Percentiles rank a stretch among this genome's conserved stretches.
Evolutionary conservation across 1,284 basidiomycete genomes (phyloP).

Genomic region (Anthracocystis setariae): DNA sequence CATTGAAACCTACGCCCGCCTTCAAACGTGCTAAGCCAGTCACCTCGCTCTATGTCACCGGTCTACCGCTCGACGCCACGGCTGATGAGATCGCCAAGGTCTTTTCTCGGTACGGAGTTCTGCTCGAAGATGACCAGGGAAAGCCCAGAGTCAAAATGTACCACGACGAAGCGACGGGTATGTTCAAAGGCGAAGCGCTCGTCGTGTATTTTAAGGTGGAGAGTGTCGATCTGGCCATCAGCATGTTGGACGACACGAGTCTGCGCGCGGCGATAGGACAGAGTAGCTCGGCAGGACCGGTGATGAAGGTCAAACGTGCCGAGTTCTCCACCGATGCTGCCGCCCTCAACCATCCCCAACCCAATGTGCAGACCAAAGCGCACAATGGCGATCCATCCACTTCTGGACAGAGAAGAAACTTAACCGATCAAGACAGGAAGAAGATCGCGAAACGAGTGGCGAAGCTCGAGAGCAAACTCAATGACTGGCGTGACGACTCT

Average conservation of each 20-base stretch:
- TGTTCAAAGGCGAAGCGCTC: constrained; percentile 92
- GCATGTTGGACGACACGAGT: constrained; percentile 90
- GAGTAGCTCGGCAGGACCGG: constrained; percentile 69
- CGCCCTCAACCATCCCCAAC: background rate
- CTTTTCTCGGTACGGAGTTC: constrained; percentile 89
- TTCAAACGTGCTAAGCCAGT: constrained; percentile 42
- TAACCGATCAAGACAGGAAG: constrained; percentile 46
- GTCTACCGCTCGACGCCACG: constrained; percentile 82
- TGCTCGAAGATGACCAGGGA: constrained; percentile 89
- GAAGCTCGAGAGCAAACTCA: constrained; percentile 57
- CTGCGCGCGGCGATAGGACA: constrained; percentile 80
- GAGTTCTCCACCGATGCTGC: constrained; percentile 73
- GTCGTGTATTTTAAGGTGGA: constrained; percentile 98
- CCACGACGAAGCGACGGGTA: constrained; percentile 76
- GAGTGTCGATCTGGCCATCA: constrained; percentile 85
- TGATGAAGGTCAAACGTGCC: constrained; percentile 85
- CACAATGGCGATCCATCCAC: background rate
- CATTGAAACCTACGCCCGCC: constrained; percentile 12
- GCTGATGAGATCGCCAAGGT: constrained; percentile 79
- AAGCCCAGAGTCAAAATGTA: constrained; percentile 93
- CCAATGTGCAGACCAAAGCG: background rate
- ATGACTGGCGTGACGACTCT: constrained; percentile 62
- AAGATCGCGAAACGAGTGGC: constrained; percentile 54
- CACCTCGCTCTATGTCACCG: constrained; percentile 90
- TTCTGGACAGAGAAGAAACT: constrained; percentile 8